Percentiles rank a stretch among this genome's conserved stretches.
Evolutionary conservation across 176 grass and related monocot species (phyloP).

Genomic region (Juncus effusus): DNA sequence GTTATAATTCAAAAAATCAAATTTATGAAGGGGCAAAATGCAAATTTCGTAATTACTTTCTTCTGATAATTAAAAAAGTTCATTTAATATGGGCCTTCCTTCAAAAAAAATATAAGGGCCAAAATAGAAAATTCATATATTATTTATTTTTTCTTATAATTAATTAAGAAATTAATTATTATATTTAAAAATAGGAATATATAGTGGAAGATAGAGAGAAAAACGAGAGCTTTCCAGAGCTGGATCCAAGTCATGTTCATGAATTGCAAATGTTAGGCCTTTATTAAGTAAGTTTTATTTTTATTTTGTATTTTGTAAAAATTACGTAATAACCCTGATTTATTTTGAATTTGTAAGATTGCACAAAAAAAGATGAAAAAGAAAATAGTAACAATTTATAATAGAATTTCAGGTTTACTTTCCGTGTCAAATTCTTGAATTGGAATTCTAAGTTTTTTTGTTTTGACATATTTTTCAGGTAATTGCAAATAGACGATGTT

Average conservation of each 20-base stretch:
- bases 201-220: constrained; percentile 86
- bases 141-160: constrained; percentile 4
- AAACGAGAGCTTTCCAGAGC: constrained; percentile 55
- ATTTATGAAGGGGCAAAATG: background rate
- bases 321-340: background rate
- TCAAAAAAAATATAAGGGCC: background rate
- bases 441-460: background rate
- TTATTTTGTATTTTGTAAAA: background rate
- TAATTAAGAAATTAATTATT: constrained; percentile 17
- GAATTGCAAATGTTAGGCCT: constrained; percentile 84
- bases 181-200: constrained; percentile 61
- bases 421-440: background rate
- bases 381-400: too few species aligned
- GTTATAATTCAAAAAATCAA: too few species aligned
- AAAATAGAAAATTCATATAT: constrained; percentile 1
- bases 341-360: background rate
- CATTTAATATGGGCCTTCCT: background rate
- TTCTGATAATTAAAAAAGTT: constrained; percentile 8
- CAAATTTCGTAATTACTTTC: constrained; percentile 1
- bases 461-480: background rate
- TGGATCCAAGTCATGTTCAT: constrained; percentile 79
- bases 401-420: background rate
- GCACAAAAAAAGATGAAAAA: background rate
- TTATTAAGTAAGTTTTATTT: constrained; percentile 53
- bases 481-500: background rate